phyloP scores from a whole-genome alignment of 257 asterid species.

The Avicennia marina region DNA sequence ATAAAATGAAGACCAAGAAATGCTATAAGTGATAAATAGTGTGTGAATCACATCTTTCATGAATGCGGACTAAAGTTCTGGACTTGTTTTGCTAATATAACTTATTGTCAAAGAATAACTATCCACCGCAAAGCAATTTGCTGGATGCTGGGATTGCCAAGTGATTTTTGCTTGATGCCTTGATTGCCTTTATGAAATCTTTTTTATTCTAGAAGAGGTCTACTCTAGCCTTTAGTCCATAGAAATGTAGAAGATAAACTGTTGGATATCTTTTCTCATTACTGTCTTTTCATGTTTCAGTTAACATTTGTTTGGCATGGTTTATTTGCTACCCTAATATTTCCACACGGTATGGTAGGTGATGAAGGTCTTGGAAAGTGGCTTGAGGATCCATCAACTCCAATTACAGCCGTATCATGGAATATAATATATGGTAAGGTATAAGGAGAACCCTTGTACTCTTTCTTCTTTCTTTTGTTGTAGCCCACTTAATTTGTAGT shows the following conservation, averaged over 20 bases:
- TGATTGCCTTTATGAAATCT: not conserved
- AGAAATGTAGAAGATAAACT: not conserved
- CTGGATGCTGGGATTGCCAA: too few relatives aligned
- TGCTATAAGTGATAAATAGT: too few relatives aligned
- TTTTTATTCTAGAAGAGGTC: conserved; percentile 8
- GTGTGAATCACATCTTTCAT: too few relatives aligned
- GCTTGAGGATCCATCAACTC: conserved; percentile 72
- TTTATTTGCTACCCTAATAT: conserved; percentile 7
- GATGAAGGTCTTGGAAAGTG: conserved; percentile 50
- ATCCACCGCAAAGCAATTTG: too few relatives aligned
- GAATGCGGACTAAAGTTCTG: too few relatives aligned
- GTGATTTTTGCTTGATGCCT: not conserved
- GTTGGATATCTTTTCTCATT: not conserved
- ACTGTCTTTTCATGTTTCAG: conserved; percentile 14
- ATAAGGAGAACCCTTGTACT: not conserved
- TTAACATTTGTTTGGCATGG: conserved; percentile 4
- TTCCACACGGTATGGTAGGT: conserved; percentile 49
- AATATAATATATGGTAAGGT: conserved; percentile 60
- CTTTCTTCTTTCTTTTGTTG: not conserved
- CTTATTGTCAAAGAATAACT: too few relatives aligned
- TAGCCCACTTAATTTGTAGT: conserved; percentile 21
- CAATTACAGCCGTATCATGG: conserved; percentile 57
- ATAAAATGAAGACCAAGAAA: too few relatives aligned
- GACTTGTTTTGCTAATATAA: too few relatives aligned
- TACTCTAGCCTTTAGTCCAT: not conserved